Evolutionary conservation across 2,329 filamentous ascomycete species (phyloP), one percentile per base, ranked within the genome.

Genomic region (Exserohilum turcica): DNA sequence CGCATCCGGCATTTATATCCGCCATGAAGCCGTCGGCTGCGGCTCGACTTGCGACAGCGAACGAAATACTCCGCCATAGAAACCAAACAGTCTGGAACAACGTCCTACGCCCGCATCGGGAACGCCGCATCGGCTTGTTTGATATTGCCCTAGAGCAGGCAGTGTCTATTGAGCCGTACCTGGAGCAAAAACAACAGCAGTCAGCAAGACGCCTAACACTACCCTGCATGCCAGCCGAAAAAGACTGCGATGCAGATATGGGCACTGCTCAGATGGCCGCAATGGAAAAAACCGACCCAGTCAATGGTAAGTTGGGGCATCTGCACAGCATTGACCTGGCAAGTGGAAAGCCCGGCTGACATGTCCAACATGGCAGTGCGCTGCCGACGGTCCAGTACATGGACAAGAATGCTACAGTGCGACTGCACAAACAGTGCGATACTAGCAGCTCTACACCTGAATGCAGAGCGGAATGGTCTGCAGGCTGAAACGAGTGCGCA

Each of bases 11-110:
- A 31, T 46, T 54, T 31, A 54, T 46, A 43, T 32, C 33, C 24
- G 29, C 53, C 16, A 64, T 65, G 65, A 60, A 58, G 16, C 49
- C 38, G 27, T 52, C 53, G 13, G 54, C 45, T n/a, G 10, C 56
- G 15, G 52, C 55, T 45, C 47, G 48, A 31, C 57, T 43, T 35
- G 42, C 54, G 13, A 37, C 57, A 40, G 55, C 49, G n/a, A 57
- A 53, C 45, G 59, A 59, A 49, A 15, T 57, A 8, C 44, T 63
- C 19, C 55, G 49, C 21, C 49, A 53, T 15, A 48, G 48, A 10
- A 51, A 55, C 12, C 52, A 55, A 31, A 42, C 38, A n/a, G 46
- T 54, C 15, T 27, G 9, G n/a, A 32, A 52, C 13, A 29, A 42
- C 31, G 40, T 27, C 29, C 37, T 33, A 8, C 48, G 38, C 19